A percentile compares a stretch with the other conserved stretches of the same genome.
phyloP scores from a whole-genome alignment of 1,284 basidiomycete species.

The Butyriboletus appendiculatus region DNA sequence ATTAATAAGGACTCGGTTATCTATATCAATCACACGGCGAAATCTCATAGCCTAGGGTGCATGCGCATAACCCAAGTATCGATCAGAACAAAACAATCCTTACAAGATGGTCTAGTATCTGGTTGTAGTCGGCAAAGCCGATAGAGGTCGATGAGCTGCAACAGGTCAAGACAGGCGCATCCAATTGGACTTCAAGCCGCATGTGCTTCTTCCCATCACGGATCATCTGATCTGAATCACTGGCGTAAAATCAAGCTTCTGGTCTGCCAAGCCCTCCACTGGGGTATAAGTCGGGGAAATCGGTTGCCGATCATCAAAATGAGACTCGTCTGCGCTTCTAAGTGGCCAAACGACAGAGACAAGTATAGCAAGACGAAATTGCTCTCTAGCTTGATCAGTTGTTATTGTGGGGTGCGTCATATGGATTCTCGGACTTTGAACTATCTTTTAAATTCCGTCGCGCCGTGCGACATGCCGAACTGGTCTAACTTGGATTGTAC shows the following conservation, averaged over 20 bases:
- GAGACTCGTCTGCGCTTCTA: not conserved
- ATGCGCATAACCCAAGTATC: not conserved
- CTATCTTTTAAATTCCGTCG: not conserved
- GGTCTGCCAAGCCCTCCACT: not conserved
- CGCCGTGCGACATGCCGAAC: not conserved
- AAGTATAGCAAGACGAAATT: not conserved
- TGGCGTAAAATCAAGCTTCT: not conserved
- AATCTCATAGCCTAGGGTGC: too few species aligned
- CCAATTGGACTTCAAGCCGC: not conserved
- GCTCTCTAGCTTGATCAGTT: too few species aligned
- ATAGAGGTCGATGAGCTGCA: not conserved
- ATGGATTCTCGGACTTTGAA: not conserved
- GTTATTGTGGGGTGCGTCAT: too few species aligned
- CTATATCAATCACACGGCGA: not conserved
- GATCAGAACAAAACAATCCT: not conserved
- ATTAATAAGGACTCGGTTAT: not conserved
- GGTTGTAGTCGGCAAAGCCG: not conserved
- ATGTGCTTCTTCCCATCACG: not conserved
- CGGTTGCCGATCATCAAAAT: too few species aligned
- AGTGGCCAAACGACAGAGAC: not conserved
- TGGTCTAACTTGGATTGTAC: not conserved
- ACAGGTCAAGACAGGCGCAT: slow-evolving; percentile 4
- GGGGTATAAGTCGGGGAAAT: not conserved
- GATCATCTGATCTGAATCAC: slow-evolving; percentile 1
- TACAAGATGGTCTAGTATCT: not conserved